These are phyloP conservation scores for Aspergillus biplanus DNA, from an alignment of 495 filamentous ascomycete species.

Conservation along the genomic window DNA sequence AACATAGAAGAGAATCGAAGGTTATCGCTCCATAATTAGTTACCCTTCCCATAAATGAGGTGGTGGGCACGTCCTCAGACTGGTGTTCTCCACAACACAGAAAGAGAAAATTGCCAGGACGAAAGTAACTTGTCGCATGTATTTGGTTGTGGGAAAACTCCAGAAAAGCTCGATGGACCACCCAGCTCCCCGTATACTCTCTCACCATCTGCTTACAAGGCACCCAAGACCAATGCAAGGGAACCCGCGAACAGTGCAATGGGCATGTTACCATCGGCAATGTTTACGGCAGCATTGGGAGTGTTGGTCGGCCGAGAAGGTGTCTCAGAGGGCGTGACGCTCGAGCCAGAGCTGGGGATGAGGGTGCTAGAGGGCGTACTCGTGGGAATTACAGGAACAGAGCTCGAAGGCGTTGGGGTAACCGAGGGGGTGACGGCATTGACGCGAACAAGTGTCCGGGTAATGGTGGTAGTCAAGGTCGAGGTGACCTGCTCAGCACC, in stretches of 20 bases:
- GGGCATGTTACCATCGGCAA: slow-evolving; percentile 35
- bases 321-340: slow-evolving; percentile 23
- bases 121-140: slow-evolving; percentile 16
- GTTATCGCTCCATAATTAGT: slow-evolving; percentile 18
- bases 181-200: not conserved
- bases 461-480: slow-evolving; percentile 18
- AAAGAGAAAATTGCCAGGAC: not conserved
- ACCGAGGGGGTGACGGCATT: slow-evolving; percentile 19
- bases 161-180: not conserved
- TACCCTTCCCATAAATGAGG: slow-evolving; percentile 6
- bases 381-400: slow-evolving; percentile 12
- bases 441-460: slow-evolving; percentile 17
- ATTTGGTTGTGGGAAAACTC: not conserved
- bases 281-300: slow-evolving; percentile 25
- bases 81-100: not conserved
- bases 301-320: slow-evolving; percentile 11
- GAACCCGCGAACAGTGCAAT: slow-evolving; percentile 43
- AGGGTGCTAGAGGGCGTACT: slow-evolving; percentile 19
- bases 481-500: slow-evolving; percentile 20
- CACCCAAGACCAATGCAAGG: slow-evolving; percentile 43
- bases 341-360: slow-evolving; percentile 27
- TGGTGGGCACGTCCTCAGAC: not conserved
- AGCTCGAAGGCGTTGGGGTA: slow-evolving; percentile 8
- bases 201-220: slow-evolving; percentile 26
- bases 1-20: slow-evolving; percentile 24